phyloP scores from a whole-genome alignment of 805 yeast species.

The Priceomyces castillae region DNA sequence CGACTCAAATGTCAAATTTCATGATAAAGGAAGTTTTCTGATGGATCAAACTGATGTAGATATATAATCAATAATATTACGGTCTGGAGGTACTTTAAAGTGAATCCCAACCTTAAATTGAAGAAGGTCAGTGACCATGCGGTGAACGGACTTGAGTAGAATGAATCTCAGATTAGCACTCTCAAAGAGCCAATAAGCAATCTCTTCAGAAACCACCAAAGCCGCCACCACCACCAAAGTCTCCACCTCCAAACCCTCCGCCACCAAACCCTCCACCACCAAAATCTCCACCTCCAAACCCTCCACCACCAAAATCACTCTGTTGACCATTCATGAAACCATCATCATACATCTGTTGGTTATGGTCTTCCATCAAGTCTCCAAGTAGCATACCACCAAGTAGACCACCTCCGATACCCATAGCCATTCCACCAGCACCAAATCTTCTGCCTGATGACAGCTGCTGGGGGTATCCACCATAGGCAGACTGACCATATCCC shows the following conservation, averaged over 20 bases:
- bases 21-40: no score
- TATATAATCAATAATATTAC: no score
- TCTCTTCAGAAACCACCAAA: neutral
- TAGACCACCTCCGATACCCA: conserved; percentile 53
- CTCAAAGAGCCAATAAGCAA: no score
- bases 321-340: conserved; percentile 28
- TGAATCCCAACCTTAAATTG: no score
- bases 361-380: conserved; percentile 30
- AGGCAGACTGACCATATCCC: conserved; percentile 13
- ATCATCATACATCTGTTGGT: conserved; percentile 21
- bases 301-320: conserved; percentile 32
- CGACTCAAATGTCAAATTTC: no score
- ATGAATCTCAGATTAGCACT: no score
- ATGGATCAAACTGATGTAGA: no score
- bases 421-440: conserved; percentile 48
- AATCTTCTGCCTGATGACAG: conserved; percentile 28
- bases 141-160: no score
- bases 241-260: conserved; percentile 40
- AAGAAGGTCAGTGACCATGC: no score
- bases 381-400: conserved; percentile 58
- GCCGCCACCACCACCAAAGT: conserved; percentile 9
- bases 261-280: conserved; percentile 5
- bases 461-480: conserved; percentile 10
- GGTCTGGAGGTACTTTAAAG: no score
- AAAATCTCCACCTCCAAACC: conserved; percentile 37